A percentile compares a stretch with the other conserved stretches of the same genome.
Conservation (phyloP, 148 eudicot species). For the Vaccinium corymbosum region DNA sequence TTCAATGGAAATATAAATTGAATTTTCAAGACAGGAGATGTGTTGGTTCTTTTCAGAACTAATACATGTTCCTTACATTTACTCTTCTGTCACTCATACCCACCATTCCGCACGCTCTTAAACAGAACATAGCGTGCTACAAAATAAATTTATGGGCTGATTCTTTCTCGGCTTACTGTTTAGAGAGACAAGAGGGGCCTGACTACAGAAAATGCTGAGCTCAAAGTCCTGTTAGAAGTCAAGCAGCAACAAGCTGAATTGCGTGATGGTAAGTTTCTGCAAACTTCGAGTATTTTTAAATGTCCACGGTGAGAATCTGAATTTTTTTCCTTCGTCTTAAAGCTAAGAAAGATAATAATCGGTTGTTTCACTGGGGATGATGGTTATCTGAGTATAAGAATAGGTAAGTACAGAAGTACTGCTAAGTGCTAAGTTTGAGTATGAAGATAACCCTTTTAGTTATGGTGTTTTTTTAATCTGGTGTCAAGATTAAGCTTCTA, state of each 20-base stretch:
- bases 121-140: not conserved
- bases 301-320: not conserved
- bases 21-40: not conserved
- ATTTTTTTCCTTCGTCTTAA: not conserved
- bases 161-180: not conserved
- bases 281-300: not conserved
- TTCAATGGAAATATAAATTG: not conserved
- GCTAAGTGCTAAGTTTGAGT: not conserved
- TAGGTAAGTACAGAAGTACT: not conserved
- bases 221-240: slow-evolving; percentile 37
- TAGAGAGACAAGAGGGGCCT: slow-evolving; percentile 44
- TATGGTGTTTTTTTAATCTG: not conserved
- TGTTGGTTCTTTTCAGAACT: not conserved
- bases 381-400: not conserved
- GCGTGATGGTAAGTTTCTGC: slow-evolving; percentile 42
- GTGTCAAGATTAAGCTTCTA: too few relatives aligned
- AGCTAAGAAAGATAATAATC: not conserved
- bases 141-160: not conserved
- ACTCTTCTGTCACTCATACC: too few relatives aligned
- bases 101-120: not conserved
- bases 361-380: not conserved
- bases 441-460: not conserved
- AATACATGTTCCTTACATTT: not conserved
- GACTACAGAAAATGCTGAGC: slow-evolving; percentile 33
- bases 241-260: slow-evolving; percentile 52